Percentiles rank a stretch among this genome's conserved stretches.
These are phyloP conservation scores for Endocalyx cinctus DNA, from an alignment of 2,329 filamentous ascomycete genomes.

Conservation along the genomic window DNA sequence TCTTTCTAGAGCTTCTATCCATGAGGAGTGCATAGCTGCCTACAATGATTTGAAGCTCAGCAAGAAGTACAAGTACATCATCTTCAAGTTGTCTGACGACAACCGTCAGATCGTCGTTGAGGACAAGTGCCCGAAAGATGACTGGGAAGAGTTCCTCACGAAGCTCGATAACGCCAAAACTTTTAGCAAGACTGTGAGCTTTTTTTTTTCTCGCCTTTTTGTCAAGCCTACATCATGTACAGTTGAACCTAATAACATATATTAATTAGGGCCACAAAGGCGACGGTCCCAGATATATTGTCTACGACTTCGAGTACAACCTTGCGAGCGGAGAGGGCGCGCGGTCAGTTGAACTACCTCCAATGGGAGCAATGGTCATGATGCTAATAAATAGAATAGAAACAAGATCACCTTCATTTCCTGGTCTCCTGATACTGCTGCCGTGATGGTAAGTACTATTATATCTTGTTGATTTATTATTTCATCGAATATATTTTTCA, in stretches of 20 bases:
- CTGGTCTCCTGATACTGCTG: conserved; percentile 78
- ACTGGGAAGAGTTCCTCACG: conserved; percentile 71
- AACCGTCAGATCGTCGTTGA: conserved; percentile 79
- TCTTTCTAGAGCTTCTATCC: conserved; percentile 60
- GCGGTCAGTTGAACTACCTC: conserved; percentile 42
- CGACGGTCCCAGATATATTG: conserved; percentile 75
- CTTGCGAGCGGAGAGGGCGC: conserved; percentile 67
- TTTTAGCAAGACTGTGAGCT: conserved; percentile 62
- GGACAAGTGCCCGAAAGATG: conserved; percentile 59
- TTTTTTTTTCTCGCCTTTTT: too few species aligned
- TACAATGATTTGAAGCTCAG: conserved; percentile 82
- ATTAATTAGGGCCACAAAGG: conserved; percentile 47
- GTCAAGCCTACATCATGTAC: too few species aligned
- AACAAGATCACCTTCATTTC: conserved; percentile 77
- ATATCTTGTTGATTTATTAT: too few species aligned
- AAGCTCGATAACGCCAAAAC: conserved; percentile 69
- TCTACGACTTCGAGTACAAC: conserved; percentile 80
- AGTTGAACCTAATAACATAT: too few species aligned
- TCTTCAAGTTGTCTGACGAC: conserved; percentile 83
- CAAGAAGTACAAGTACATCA: conserved; percentile 80
- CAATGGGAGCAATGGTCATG: conserved; percentile 22
- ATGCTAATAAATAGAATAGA: conserved; percentile 34
- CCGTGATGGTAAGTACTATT: conserved; percentile 64
- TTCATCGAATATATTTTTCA: background rate
- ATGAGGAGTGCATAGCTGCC: conserved; percentile 63